Conservation (phyloP, 805 yeast genomes). For the Candida coleopterorum region DNA sequence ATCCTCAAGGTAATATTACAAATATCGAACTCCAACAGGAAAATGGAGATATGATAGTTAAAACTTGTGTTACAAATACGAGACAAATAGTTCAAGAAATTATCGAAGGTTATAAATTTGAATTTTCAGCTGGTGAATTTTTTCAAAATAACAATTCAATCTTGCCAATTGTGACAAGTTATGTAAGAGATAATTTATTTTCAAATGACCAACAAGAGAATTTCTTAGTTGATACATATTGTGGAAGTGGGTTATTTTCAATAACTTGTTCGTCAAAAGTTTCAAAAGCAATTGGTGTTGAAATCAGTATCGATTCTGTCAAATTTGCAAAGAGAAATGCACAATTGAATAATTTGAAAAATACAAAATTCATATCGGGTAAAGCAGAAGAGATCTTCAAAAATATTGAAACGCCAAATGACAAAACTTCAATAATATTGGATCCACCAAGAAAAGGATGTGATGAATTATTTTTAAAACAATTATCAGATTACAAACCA, state of each 20-base stretch:
- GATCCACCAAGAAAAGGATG: constrained; percentile 99
- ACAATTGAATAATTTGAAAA: constrained; percentile 62
- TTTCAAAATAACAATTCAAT: constrained; percentile 95
- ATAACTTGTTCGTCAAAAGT: constrained; percentile 80
- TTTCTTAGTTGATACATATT: constrained; percentile 88
- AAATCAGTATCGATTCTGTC: constrained; percentile 86
- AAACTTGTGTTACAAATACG: constrained; percentile 74
- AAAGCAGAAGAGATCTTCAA: constrained; percentile 88
- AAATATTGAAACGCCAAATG: constrained; percentile 68
- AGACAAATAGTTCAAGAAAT: constrained; percentile 78
- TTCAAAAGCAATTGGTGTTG: constrained; percentile 88
- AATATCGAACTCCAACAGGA: constrained; percentile 20
- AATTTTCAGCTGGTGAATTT: constrained; percentile 91
- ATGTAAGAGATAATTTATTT: constrained; percentile 68
- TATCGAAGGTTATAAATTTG: constrained; percentile 70
- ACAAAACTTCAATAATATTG: constrained; percentile 79
- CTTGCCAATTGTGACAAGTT: constrained; percentile 73
- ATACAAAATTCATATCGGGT: constrained; percentile 83
- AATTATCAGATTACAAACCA: constrained; percentile 78
- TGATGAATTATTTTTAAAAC: constrained; percentile 81
- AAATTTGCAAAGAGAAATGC: constrained; percentile 85
- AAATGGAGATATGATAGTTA: constrained; percentile 35
- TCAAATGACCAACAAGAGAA: constrained; percentile 29
- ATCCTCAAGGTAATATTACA: constrained; percentile 30
- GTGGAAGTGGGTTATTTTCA: constrained; percentile 93